Conservation (phyloP, 495 filamentous ascomycete genomes). For the Coniosporium apollinis region DNA sequence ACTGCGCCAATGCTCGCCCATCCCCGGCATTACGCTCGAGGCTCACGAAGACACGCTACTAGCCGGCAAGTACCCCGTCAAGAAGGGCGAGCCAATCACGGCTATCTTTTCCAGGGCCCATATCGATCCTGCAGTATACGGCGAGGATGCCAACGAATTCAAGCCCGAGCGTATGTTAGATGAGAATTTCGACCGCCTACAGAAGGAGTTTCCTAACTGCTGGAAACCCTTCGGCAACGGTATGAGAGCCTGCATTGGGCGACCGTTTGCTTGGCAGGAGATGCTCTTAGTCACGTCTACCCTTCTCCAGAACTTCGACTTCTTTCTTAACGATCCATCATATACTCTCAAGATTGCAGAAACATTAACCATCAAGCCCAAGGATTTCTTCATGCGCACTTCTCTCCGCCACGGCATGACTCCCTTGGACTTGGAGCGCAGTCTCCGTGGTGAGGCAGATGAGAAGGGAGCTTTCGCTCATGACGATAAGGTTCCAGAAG, state of each 20-base stretch:
- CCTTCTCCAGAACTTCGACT: constrained; percentile 47
- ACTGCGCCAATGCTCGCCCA: constrained; percentile 46
- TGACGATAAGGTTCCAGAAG: too few relatives aligned
- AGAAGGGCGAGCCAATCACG: constrained; percentile 42
- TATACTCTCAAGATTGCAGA: constrained; percentile 53
- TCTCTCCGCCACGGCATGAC: constrained; percentile 40
- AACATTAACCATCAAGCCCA: constrained; percentile 63
- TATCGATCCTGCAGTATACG: constrained; percentile 48
- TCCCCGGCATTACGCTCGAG: constrained; percentile 35
- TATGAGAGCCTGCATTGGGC: constrained; percentile 32
- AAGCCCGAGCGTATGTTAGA: constrained; percentile 50
- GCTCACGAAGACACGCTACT: constrained; percentile 34
- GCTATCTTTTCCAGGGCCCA: constrained; percentile 43
- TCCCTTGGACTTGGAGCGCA: constrained; percentile 39
- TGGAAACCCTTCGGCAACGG: constrained; percentile 54
- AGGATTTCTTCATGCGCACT: constrained; percentile 53
- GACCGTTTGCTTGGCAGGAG: constrained; percentile 52
- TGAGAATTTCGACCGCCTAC: constrained; percentile 40
- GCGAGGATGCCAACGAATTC: constrained; percentile 37
- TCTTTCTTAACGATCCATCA: constrained; percentile 34
- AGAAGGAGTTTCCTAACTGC: constrained; percentile 32
- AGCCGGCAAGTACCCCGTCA: constrained; percentile 50
- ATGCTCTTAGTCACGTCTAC: constrained; percentile 34
- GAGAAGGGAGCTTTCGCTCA: too few relatives aligned
- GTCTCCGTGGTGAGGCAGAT: too few relatives aligned